Evolutionary conservation across 2,329 filamentous ascomycete genomes (phyloP), one percentile per base, ranked within the genome.

Genomic region (Fusarium circinatum): DNA sequence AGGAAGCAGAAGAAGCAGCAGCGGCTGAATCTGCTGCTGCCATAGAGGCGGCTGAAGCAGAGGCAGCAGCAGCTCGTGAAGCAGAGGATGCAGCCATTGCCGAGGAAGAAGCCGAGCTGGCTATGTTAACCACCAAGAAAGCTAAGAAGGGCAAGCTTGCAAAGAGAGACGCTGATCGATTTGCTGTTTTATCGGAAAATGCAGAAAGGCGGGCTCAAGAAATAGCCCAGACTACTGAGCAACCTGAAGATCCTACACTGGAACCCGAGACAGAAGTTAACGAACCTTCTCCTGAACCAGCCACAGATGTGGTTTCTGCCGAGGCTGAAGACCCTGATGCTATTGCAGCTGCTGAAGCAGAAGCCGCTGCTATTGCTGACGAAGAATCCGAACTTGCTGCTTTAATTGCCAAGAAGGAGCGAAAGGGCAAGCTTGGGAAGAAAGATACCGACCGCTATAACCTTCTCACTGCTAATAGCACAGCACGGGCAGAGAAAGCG

Each of bases 331-430:
- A 64, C 30, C 34, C 57, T 24, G 61, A 59, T 32, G 34, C 59
- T 15, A 58, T 65, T 39, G 65, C 63, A 54, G 41, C 55, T 22
- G 52, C 54, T 12, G 70, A 62, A 22, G 65, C 65, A 12, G 70
- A 66, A 38, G 70, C 61, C 22, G 51, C 54, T 38, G 61, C 58
- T 44, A 42, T 69, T 24, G 52, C 65, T n/a, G 78, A 83, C 47
- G 81, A 84, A 66, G 78, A 80, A 38, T 80, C 54, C 4, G 71
- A 86, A 56, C 78, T 85, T 14, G 81, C 79, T 36, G 75, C 78
- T 10, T 77, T 86, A 14, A 83, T 83, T 41, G 80, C 82, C 24
- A 89, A 87, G 75, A 88, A 86, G 72, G 82, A 76, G 87, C 86
- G 76, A 78, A 80, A 74, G 48, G 71, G 71, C 61, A 87, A 81